These are phyloP conservation scores for Syzygium aromaticum DNA, from an alignment of 345 rosid genomes.

Conservation along the genomic window DNA sequence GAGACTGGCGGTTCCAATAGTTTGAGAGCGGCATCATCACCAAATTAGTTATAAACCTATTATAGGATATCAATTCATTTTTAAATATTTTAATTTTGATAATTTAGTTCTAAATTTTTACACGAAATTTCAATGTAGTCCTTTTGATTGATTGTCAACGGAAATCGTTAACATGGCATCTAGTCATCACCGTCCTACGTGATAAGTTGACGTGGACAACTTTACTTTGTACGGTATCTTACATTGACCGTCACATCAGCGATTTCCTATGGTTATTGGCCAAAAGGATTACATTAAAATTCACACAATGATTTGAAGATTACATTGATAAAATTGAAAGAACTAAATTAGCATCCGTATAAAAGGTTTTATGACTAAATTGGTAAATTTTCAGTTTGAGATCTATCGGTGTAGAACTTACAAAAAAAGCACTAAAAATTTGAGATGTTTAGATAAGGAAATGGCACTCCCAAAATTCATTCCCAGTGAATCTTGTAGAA, in stretches of 20 bases:
- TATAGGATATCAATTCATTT: fast-evolving
- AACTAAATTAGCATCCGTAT: fast-evolving
- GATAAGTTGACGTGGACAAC: not conserved
- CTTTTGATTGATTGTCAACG: fast-evolving
- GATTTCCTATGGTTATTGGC: not conserved
- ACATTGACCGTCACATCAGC: fast-evolving
- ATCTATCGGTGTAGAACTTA: not conserved
- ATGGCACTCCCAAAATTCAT: not conserved
- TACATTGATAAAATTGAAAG: too few relatives aligned
- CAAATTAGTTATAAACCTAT: fast-evolving
- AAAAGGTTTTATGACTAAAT: too few relatives aligned
- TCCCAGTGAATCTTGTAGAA: not conserved
- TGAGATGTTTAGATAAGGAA: not conserved
- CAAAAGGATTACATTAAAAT: too few relatives aligned
- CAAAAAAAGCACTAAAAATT: not conserved
- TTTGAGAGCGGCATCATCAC: not conserved
- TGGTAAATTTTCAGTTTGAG: not conserved
- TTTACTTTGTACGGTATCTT: fast-evolving
- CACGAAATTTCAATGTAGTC: fast-evolving
- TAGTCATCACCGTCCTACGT: fast-evolving
- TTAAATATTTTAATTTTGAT: fast-evolving
- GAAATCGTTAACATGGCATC: fast-evolving
- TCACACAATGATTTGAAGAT: too few relatives aligned
- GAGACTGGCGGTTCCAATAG: not conserved
- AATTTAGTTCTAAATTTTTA: fast-evolving